phyloP scores from a whole-genome alignment of 1,284 basidiomycete genomes.

The Apiotrichum domesticum region DNA sequence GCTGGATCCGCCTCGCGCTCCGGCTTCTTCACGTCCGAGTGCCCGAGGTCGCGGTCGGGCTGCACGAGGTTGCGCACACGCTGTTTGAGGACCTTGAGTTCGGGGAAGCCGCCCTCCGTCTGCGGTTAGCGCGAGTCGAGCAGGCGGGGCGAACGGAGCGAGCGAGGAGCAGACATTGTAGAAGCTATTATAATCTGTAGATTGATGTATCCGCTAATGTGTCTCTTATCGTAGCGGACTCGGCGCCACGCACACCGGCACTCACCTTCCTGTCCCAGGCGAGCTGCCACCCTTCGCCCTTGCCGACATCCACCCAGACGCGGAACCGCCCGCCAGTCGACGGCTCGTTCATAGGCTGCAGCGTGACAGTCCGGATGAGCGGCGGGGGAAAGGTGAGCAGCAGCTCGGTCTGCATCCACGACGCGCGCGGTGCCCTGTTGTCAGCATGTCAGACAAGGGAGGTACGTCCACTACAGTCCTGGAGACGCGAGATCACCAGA shows the following conservation, averaged over 20 bases:
- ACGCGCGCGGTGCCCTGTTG: constrained; percentile 57
- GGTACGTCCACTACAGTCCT: no score
- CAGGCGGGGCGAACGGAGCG: no score
- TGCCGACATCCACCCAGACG: constrained; percentile 62
- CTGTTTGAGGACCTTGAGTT: constrained; percentile 67
- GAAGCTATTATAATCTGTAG: no score
- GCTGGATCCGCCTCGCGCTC: not conserved
- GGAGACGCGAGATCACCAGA: no score
- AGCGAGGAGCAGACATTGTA: no score
- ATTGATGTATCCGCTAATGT: no score
- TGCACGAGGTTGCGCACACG: constrained; percentile 72
- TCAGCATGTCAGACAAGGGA: not conserved
- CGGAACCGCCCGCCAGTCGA: constrained; percentile 82
- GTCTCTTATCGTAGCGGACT: no score
- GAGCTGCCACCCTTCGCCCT: constrained; percentile 38
- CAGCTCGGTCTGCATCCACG: constrained; percentile 82
- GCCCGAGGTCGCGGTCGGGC: constrained; percentile 70
- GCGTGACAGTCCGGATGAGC: constrained; percentile 57
- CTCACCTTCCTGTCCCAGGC: constrained; percentile 47
- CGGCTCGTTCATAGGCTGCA: constrained; percentile 68
- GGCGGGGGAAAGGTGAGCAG: constrained; percentile 81
- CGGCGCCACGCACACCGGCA: not conserved
- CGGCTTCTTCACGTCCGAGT: constrained; percentile 57
- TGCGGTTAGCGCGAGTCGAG: constrained; percentile 44
- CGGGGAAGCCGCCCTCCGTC: constrained; percentile 82